Base-by-base conservation (phyloP, 2,329 filamentous ascomycete species). In the Arthrobotrys conoides region DNA sequence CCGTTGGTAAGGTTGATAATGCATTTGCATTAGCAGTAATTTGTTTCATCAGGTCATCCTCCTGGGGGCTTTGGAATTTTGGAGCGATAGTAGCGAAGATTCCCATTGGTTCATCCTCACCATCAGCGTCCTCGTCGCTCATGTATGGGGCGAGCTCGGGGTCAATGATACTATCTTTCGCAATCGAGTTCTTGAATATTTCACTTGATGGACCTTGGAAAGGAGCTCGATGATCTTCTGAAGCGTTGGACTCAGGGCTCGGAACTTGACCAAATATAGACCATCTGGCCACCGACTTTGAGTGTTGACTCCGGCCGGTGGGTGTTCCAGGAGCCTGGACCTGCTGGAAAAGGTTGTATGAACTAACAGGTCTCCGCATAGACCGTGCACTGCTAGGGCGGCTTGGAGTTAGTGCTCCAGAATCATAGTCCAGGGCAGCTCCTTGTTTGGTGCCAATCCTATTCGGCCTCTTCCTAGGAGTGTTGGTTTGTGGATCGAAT, bases 151-250 rank as follows among this genome's bases (percentile, higher is more conserved):
- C 95, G 68, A 99, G 87, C 82, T 99, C 96, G 0, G 96, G 96
- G 83, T 99, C 96, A 81, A 99, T 98, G 81, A 99, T 97, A 83
- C 96, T 98, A 86, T 99, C 96, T 83, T 96, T 94, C 83, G 99
- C 96, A 82, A 99, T 98, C n/a, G 94, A 94, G 16, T 94, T 65
- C 53, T 79, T 91, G 41, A 97, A 88, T 75, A 94, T 91, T 66
- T 96, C 90, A 9, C 87, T 90, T 18, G 88, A 86, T 10, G 90
- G 88, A 75, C 91, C 92, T 69, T 93, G 93, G 81, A 98, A 98
- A 0, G 96, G 96, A 0, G 93, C 95, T 72, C 93, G 89, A 79
- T 97, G 93, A 76, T 96, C 93, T 41, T 79, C 89, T 70, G 91
- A 90, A 66, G 89, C 89, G 48, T 72, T 72, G 1, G 46, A 24